These are phyloP conservation scores for Fusarium concolor DNA, from an alignment of 2,329 filamentous ascomycete genomes.

Conservation along the genomic window DNA sequence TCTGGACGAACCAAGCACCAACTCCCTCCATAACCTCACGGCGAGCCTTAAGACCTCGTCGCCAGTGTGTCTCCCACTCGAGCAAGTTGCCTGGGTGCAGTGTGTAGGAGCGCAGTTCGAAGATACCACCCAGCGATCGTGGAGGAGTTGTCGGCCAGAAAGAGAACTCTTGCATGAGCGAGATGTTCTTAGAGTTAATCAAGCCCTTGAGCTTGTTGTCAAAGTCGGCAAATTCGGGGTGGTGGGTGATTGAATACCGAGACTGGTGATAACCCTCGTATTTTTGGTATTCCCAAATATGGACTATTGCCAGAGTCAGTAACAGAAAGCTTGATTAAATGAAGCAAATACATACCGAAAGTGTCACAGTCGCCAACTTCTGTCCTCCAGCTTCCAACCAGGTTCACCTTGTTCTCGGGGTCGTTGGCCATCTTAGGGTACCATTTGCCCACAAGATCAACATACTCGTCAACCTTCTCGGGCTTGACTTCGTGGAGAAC, in stretches of 20 bases:
- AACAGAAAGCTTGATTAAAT: not conserved
- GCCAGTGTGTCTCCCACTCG: conserved; percentile 99
- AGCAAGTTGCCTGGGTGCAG: conserved; percentile 94
- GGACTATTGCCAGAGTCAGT: conserved; percentile 68
- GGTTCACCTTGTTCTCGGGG: conserved; percentile 91
- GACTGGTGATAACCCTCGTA: conserved; percentile 97
- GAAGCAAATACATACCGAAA: conserved; percentile 73
- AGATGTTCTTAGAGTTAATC: conserved; percentile 85
- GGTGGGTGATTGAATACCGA: conserved; percentile 82
- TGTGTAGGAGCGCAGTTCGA: conserved; percentile 96
- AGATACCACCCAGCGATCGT: conserved; percentile 88
- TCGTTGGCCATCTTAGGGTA: conserved; percentile 89
- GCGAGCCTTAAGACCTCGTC: conserved; percentile 87
- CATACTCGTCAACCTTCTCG: conserved; percentile 95
- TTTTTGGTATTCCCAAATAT: conserved; percentile 99
- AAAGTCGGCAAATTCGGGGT: conserved; percentile 86
- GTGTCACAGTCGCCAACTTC: conserved; percentile 98
- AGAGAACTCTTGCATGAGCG: conserved; percentile 98
- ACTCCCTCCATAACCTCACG: conserved; percentile 99
- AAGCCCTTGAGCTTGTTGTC: conserved; percentile 86
- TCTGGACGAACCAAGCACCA: conserved; percentile 98
- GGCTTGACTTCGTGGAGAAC: conserved; percentile 96
- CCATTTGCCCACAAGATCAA: conserved; percentile 87
- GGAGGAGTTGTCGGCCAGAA: conserved; percentile 98
- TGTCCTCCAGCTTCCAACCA: conserved; percentile 98